Conservation (phyloP, 768 basidiomycete species). For the Podaxis rugospora region DNA sequence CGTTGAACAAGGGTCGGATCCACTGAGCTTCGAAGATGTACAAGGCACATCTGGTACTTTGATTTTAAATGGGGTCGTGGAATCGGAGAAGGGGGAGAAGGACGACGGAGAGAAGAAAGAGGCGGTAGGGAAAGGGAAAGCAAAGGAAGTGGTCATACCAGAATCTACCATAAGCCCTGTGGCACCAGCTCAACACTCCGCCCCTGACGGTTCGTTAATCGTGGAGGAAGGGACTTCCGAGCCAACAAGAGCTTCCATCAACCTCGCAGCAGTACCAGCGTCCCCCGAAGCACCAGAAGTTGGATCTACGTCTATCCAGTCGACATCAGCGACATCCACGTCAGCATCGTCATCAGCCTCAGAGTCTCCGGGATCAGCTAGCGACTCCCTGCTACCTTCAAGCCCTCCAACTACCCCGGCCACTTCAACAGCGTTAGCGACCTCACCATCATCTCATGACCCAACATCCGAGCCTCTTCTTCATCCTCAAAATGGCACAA, state of each 20-base stretch:
- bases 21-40: background rate
- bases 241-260: background rate
- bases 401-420: background rate
- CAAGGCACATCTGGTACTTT: background rate
- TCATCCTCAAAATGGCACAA: background rate
- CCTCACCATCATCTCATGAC: slow-evolving; percentile 4
- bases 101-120: background rate
- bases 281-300: background rate
- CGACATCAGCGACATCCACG: background rate
- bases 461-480: background rate
- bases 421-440: background rate
- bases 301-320: background rate
- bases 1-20: background rate
- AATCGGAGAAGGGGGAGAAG: background rate
- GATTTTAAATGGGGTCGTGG: background rate
- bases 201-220: background rate
- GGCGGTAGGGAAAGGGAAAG: background rate
- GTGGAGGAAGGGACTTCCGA: background rate
- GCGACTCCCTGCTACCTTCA: background rate
- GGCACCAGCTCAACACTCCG: background rate
- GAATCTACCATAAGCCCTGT: background rate
- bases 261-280: background rate
- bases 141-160: background rate
- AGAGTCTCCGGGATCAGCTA: background rate
- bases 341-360: background rate